A percentile compares a stretch with the other conserved stretches of the same genome.
Evolutionary conservation across 1,284 basidiomycete species (phyloP).

Genomic region (Apiotrichum sp.): DNA sequence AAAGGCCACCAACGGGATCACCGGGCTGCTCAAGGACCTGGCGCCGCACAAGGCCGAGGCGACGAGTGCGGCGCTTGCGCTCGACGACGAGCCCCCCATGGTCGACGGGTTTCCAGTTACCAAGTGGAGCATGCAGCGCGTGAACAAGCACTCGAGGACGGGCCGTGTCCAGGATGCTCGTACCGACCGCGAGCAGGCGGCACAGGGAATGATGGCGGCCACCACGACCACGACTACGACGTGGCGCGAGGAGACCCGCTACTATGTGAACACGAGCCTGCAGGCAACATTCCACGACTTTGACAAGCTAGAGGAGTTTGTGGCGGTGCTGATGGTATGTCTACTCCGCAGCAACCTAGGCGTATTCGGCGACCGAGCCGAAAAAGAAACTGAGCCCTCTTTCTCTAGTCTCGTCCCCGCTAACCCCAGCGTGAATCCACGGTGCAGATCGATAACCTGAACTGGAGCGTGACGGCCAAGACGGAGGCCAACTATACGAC

Average conservation of each 20-base stretch:
- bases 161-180: neutral
- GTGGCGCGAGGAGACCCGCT: neutral
- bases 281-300: constrained; percentile 15
- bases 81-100: constrained; percentile 7
- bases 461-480: constrained; percentile 1
- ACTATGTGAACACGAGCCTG: neutral
- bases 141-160: constrained; percentile 2
- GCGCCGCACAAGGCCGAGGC: constrained; percentile 2
- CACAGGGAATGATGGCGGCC: neutral
- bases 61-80: neutral
- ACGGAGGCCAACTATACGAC: neutral
- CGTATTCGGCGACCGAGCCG: too few species aligned
- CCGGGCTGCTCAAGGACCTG: neutral
- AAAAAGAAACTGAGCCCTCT: neutral
- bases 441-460: neutral
- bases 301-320: constrained; percentile 1
- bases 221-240: neutral
- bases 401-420: neutral
- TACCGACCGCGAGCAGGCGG: neutral
- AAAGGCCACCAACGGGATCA: neutral
- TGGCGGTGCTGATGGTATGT: constrained; percentile 5
- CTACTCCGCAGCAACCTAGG: too few species aligned
- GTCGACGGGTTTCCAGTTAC: constrained; percentile 10
- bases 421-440: neutral
- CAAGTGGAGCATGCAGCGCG: constrained; percentile 13